Evolutionary conservation across 1,284 basidiomycete genomes (phyloP).

Genomic region (Malassezia furfur): DNA sequence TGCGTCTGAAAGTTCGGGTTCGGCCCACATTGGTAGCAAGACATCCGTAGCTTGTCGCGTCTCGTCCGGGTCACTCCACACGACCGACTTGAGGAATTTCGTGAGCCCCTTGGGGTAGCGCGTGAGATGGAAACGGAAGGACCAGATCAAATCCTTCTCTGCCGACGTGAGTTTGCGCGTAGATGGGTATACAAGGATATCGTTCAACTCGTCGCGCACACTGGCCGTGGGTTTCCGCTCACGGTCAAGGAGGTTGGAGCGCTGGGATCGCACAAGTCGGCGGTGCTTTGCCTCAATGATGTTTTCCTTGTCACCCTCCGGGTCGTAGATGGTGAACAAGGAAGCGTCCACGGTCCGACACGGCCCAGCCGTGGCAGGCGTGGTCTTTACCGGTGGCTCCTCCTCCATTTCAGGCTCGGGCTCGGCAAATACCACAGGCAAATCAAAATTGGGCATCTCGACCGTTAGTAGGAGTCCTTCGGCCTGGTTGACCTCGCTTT

Average conservation of each 20-base stretch:
- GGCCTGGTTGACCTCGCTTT: constrained; percentile 23
- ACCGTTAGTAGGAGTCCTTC: constrained; percentile 67
- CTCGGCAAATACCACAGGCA: constrained; percentile 87
- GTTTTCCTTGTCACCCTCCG: constrained; percentile 79
- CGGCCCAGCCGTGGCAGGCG: not conserved
- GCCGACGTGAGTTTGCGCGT: constrained; percentile 75
- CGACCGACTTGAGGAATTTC: constrained; percentile 95
- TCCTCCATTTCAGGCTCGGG: constrained; percentile 20
- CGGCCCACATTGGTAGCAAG: constrained; percentile 88
- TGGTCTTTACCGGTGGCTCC: not conserved
- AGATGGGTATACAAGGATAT: constrained; percentile 77
- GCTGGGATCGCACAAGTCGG: constrained; percentile 81
- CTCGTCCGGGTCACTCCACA: constrained; percentile 90
- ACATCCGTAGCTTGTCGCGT: constrained; percentile 96
- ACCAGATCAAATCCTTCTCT: constrained; percentile 95
- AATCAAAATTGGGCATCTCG: constrained; percentile 92
- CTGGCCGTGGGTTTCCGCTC: constrained; percentile 91
- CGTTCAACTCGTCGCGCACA: constrained; percentile 83
- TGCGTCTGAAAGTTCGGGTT: constrained; percentile 92
- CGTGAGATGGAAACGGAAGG: constrained; percentile 91
- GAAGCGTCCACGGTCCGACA: constrained; percentile 44
- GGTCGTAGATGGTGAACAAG: constrained; percentile 78
- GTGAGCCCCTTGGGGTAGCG: constrained; percentile 79
- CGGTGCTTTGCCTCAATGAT: constrained; percentile 96
- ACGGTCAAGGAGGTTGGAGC: constrained; percentile 84